A percentile compares a stretch with the other conserved stretches of the same genome.
Conservation (phyloP, 2,329 filamentous ascomycete genomes). For the Clonostachys solani region DNA sequence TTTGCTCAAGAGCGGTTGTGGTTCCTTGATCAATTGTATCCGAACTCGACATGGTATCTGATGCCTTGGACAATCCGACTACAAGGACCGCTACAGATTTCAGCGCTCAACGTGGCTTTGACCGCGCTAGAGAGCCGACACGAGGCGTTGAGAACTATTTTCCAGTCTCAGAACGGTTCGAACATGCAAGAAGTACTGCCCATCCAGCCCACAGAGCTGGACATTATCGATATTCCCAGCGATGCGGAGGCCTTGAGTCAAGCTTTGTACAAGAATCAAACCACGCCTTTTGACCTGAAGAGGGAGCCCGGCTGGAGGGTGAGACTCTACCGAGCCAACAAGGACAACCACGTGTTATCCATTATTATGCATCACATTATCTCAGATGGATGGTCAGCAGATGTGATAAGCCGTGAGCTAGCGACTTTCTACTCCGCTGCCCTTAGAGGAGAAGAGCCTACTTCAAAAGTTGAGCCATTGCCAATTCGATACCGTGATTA, state of each 20-base stretch:
- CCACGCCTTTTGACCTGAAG: conserved; percentile 1
- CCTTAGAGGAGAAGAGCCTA: not conserved
- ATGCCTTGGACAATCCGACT: conserved; percentile 8
- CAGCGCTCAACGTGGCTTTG: conserved; percentile 5
- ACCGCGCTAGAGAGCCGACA: conserved; percentile 10
- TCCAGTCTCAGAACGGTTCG: conserved; percentile 5
- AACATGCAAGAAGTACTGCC: conserved; percentile 5
- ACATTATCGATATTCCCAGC: conserved; percentile 1
- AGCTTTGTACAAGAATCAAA: conserved; percentile 3
- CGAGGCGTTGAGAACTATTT: conserved; percentile 11
- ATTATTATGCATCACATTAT: conserved; percentile 5
- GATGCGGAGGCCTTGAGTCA: not conserved
- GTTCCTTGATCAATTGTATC: conserved; percentile 12
- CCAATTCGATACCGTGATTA: conserved; percentile 17
- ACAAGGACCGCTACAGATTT: conserved; percentile 4
- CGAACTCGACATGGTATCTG: conserved; percentile 8
- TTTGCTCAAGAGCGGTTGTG: conserved; percentile 13
- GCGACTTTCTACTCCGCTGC: conserved; percentile 1
- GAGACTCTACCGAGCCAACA: conserved; percentile 3
- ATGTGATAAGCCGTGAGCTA: conserved; percentile 1
- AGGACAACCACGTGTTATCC: conserved; percentile 6
- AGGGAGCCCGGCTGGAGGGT: conserved; percentile 5
- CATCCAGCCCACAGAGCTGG: not conserved
- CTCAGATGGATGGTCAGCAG: conserved; percentile 3
- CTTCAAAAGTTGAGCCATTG: conserved; percentile 6